Base-by-base conservation (phyloP, 108 stramenopile species). In the Nitzschia putrida region DNA sequence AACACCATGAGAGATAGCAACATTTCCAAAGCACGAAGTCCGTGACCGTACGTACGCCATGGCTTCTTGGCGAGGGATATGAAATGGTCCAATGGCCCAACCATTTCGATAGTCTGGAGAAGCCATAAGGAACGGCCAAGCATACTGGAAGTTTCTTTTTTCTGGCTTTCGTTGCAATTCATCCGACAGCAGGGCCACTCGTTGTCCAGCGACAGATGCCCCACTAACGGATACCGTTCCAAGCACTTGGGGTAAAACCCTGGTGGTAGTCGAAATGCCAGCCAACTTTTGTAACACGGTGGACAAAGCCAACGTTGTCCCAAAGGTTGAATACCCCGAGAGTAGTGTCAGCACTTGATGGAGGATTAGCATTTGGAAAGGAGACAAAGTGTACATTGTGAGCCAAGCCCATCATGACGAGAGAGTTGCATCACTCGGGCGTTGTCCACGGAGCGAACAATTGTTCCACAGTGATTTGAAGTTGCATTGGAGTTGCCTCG, bases 251-350 rank as follows among this genome's bases (percentile, higher is more conserved):
- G 92, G 86, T 2, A 83, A 3, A 8, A 88, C 68, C 16, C 57
- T 60, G 9, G 84, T 89, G 9, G 84, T 90, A 0, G 92, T 94
- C 0, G 85, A 86, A 10, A 94, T 79, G 34, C 87, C 81, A 9
- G 90, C 25, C 9, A 89, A 0, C 47, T 76, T 74, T 73, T 91
- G 88, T 0, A 68, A 24, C 45, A 45, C 65, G 0, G 85, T 86
- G 3, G 85, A 86, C 18, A 81, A 8, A 8, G 78, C 75, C 37
- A 86, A 69, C 11, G 79, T 82, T 16, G 82, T 57, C n/a, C 69
- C 64, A 42, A 83, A 86, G 18, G 80, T 66, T 16, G 64, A 53
- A 51, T 59, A 68, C 37, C 85, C 85, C 21, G 60, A 41, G 4
- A 61, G 41, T 7, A 21, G 11, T 8, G 60, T 39, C 14, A 61